phyloP scores from a whole-genome alignment of 148 eudicot genomes.

The Tetragonia tetragonoides region DNA sequence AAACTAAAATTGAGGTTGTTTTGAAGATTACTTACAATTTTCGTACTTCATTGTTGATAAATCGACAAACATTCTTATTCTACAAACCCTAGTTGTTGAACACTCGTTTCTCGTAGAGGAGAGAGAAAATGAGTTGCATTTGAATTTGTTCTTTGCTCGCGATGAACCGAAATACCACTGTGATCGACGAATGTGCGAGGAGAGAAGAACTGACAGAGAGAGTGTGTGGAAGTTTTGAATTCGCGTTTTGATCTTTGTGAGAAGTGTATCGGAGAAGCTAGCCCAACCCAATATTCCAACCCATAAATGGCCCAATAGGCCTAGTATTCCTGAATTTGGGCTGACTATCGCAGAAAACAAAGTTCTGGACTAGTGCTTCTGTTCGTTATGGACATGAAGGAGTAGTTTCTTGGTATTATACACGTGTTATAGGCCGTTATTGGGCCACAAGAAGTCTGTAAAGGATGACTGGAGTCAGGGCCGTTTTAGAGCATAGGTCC shows the following conservation, averaged over 20 bases:
- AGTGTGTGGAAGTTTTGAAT: conserved; percentile 2
- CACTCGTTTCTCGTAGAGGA: neutral
- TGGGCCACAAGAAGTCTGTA: no score
- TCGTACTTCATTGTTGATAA: conserved; percentile 1
- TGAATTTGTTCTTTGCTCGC: neutral
- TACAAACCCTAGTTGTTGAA: conserved; percentile 4
- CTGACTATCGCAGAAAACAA: no score
- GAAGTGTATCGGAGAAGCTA: neutral
- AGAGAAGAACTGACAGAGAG: neutral
- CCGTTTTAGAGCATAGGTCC: no score
- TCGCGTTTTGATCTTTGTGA: neutral
- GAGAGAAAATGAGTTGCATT: conserved; percentile 9
- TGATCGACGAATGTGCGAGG: conserved; percentile 7
- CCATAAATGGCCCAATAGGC: no score
- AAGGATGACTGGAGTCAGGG: no score
- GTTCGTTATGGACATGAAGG: no score
- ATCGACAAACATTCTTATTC: neutral
- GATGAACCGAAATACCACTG: neutral
- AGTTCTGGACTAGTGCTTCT: no score
- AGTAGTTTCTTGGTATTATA: no score
- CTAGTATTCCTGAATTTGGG: no score
- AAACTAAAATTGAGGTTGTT: neutral
- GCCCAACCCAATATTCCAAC: neutral
- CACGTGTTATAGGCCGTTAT: no score
- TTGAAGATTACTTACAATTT: no score